These are phyloP conservation scores for Pichia sp. DNA, from an alignment of 1,139 yeast species.

Conservation along the genomic window DNA sequence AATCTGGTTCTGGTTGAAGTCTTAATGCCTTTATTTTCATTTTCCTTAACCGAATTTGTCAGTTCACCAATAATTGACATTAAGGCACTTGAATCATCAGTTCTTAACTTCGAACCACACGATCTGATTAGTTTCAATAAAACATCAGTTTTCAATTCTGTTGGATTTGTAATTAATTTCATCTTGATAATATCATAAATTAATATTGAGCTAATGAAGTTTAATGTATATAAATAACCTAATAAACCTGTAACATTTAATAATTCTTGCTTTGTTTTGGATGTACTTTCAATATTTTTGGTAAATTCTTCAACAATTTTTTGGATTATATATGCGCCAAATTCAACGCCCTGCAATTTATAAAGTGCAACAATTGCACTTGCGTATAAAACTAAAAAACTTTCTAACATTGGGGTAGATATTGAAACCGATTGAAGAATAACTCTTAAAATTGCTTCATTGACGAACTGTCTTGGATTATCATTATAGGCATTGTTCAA, in stretches of 20 bases:
- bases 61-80: constrained; percentile 66
- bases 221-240: constrained; percentile 72
- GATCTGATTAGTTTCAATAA: constrained; percentile 64
- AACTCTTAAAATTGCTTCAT: constrained; percentile 56
- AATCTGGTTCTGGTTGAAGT: constrained; percentile 68
- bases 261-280: constrained; percentile 45
- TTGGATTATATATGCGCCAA: constrained; percentile 86
- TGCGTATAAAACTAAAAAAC: constrained; percentile 75
- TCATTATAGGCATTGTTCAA: constrained; percentile 54
- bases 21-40: constrained; percentile 34
- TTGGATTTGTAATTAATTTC: constrained; percentile 39
- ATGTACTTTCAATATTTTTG: constrained; percentile 27
- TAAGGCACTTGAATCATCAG: constrained; percentile 83
- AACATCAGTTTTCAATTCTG: constrained; percentile 71
- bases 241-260: constrained; percentile 67
- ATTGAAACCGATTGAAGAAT: constrained; percentile 61
- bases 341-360: constrained; percentile 75
- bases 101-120: constrained; percentile 78
- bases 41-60: constrained; percentile 40
- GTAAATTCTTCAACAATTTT: constrained; percentile 59
- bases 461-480: constrained; percentile 73
- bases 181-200: constrained; percentile 65
- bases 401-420: constrained; percentile 65
- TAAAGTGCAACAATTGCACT: constrained; percentile 71
- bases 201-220: constrained; percentile 63